Evolutionary conservation across 2,329 filamentous ascomycete species (phyloP).

Genomic region (Ascochyta fabae): DNA sequence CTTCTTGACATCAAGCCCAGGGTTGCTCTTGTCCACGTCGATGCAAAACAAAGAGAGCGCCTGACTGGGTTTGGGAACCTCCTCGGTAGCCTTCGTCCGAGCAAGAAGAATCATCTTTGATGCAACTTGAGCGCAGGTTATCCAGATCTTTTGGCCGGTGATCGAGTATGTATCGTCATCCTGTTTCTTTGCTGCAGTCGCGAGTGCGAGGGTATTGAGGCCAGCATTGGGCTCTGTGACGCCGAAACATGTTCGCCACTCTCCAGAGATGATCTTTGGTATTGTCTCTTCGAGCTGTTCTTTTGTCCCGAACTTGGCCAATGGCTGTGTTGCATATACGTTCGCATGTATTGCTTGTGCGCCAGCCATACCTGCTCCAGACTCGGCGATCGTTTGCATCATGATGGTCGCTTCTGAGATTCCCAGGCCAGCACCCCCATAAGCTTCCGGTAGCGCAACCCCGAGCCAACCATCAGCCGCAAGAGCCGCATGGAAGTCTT

Average conservation of each 20-base stretch:
- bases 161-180: constrained; percentile 69
- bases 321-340: constrained; percentile 76
- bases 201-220: constrained; percentile 75
- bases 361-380: constrained; percentile 78
- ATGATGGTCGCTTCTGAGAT: constrained; percentile 87
- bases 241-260: constrained; percentile 78
- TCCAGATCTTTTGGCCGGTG: constrained; percentile 87
- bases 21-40: constrained; percentile 67
- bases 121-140: constrained; percentile 82
- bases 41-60: constrained; percentile 83
- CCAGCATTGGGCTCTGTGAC: constrained; percentile 86
- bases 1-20: constrained; percentile 69
- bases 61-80: constrained; percentile 73
- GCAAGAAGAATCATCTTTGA: constrained; percentile 83
- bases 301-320: constrained; percentile 73
- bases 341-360: constrained; percentile 66
- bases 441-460: constrained; percentile 75
- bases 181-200: constrained; percentile 49
- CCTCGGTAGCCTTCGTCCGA: constrained; percentile 72
- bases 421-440: constrained; percentile 76
- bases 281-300: constrained; percentile 70
- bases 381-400: constrained; percentile 82
- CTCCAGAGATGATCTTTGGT: constrained; percentile 73
- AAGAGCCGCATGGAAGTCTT: constrained; percentile 76
- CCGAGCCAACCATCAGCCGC: constrained; percentile 81